Evolutionary conservation across 164 flowering plant species (phyloP).

Genomic region (Chimonanthus salicifolius): DNA sequence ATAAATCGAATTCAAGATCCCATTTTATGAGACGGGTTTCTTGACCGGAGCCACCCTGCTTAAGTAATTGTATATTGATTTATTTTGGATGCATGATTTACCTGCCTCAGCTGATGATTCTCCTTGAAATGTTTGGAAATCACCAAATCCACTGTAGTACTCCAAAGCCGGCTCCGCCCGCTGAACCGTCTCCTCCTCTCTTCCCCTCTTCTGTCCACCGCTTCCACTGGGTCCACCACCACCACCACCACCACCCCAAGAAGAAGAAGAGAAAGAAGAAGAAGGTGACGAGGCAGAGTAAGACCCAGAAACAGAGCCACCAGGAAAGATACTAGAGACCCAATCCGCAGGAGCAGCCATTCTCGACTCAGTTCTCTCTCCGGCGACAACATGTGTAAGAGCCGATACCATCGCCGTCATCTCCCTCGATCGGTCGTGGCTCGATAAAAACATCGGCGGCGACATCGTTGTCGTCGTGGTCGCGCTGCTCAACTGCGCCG

Average conservation of each 20-base stretch:
- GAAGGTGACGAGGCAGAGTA: not conserved
- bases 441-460: not conserved
- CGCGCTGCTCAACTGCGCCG: not conserved
- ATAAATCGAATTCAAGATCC: too few species aligned
- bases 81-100: not conserved
- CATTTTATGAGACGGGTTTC: not conserved
- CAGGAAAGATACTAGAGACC: not conserved
- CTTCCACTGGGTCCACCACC: not conserved
- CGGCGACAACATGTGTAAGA: constrained; percentile 43
- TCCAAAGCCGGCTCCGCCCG: not conserved
- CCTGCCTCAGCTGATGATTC: constrained; percentile 13
- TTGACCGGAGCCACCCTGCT: too few species aligned
- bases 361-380: constrained; percentile 14
- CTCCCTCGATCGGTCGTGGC: constrained; percentile 31
- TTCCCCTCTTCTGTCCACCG: constrained; percentile 25
- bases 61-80: too few species aligned
- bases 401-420: constrained; percentile 57
- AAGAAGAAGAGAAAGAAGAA: constrained; percentile 13
- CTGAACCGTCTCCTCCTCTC: constrained; percentile 20
- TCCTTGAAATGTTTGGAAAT: constrained; percentile 8
- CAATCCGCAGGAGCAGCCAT: not conserved
- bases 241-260: not conserved
- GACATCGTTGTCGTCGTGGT: not conserved
- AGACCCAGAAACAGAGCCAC: not conserved
- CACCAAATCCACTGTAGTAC: constrained; percentile 11